Evolutionary conservation across 1,284 basidiomycete genomes (phyloP).

Genomic region (Puccinia polysora): DNA sequence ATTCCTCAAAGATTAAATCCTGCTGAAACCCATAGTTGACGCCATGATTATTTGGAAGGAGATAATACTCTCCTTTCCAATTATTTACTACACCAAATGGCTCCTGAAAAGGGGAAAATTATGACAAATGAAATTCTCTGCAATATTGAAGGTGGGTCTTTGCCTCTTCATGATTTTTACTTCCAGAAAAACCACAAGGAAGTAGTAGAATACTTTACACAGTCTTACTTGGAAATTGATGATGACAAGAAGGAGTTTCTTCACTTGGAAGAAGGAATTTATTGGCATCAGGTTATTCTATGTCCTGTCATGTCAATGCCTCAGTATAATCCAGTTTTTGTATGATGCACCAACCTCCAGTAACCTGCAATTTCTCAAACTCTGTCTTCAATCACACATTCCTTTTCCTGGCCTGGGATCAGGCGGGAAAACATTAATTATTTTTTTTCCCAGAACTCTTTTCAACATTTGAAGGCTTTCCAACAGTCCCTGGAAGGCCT

Average conservation of each 20-base stretch:
- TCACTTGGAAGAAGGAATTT: neutral
- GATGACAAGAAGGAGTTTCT: neutral
- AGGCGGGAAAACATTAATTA: neutral
- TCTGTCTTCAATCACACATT: neutral
- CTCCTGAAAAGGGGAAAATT: neutral
- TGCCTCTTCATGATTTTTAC: neutral
- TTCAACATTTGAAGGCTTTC: neutral
- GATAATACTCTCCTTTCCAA: neutral
- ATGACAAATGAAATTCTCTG: neutral
- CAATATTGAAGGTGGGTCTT: neutral
- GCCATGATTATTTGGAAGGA: neutral
- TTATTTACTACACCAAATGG: neutral
- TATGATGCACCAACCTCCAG: neutral
- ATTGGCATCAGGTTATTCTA: neutral
- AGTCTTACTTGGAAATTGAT: neutral
- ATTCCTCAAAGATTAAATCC: neutral
- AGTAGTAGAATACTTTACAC: neutral
- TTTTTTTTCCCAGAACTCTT: neutral
- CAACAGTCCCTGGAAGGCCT: neutral
- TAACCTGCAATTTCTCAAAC: constrained; percentile 1
- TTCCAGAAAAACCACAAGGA: neutral
- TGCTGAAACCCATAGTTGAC: neutral
- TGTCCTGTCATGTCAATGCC: neutral
- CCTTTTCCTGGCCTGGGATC: constrained; percentile 9
- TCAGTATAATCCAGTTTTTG: neutral